phyloP scores from a whole-genome alignment of 306 rosid species.

The Gynostemma pentaphyllum region DNA sequence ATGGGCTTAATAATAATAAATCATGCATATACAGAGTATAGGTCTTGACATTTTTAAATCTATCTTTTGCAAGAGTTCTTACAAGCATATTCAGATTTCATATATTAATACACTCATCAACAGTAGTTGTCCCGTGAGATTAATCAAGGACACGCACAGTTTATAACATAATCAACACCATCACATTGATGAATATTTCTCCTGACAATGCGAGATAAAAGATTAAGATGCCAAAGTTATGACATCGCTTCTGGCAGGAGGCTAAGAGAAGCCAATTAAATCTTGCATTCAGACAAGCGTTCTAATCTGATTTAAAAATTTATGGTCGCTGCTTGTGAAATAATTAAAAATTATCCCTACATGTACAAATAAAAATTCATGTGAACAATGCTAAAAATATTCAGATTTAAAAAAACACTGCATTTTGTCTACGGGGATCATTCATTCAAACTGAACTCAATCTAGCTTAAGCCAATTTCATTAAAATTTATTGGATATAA shows the following conservation, averaged over 20 bases:
- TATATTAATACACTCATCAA: too few species aligned
- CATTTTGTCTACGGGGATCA: slow-evolving; percentile 1
- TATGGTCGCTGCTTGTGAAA: background rate
- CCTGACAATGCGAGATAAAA: slow-evolving; percentile 1
- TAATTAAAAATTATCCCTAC: too few species aligned
- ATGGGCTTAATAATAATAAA: background rate
- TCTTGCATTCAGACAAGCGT: background rate
- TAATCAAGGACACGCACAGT: too few species aligned
- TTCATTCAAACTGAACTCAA: too few species aligned
- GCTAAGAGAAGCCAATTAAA: background rate
- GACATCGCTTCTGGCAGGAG: background rate
- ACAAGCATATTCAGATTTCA: slow-evolving; percentile 3
- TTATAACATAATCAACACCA: background rate
- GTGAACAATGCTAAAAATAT: background rate
- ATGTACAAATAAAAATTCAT: background rate
- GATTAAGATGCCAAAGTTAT: background rate
- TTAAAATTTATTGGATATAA: background rate
- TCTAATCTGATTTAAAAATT: background rate
- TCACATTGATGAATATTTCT: background rate
- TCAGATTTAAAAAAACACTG: background rate
- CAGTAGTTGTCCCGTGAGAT: too few species aligned
- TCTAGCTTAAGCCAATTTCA: too few species aligned
- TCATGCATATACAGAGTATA: background rate
- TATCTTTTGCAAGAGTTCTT: background rate
- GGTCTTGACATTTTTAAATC: background rate